Evolutionary conservation across 345 rosid genomes (phyloP), one percentile per base, ranked within the genome.

Genomic region (Capsella bursapastoris): DNA sequence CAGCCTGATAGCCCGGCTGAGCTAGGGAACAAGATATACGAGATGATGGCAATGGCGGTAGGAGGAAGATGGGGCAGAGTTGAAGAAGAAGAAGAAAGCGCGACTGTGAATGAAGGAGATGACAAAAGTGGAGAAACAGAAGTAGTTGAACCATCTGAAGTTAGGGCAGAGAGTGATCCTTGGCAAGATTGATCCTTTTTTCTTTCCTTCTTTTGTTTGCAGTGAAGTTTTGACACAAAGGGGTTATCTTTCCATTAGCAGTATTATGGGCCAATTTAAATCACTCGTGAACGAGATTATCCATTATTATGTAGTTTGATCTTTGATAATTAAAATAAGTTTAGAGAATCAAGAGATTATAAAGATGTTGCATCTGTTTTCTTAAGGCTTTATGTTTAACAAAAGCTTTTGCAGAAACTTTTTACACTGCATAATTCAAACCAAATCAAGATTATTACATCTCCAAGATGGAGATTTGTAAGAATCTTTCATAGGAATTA

Each of bases 1-100:
- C 88, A 95, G 99, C 99, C 99, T 15, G 99, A 92, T 66, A 96
- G 91, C 78, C 99, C 98, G 10, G 92, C 97, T 0, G 96, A 92
- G 74, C 69, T 96, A 62, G 99, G 99, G 45, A 89, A 83, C 86
- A 96, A 92, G 85, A 92, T 96, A 61, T 92, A 96, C 10, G 97
- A 96, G 82, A 92, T 96, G 95, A 96, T 96, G 96, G 91, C 94
- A 1, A 85, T 96, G 90, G 99, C 99, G 14, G 88, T 96, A 11
- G 98, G 98, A 44, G 98, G 98, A 56, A 88, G 97, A 87, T 96
- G 99, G 99, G 99, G 97, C 22, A 83, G 96, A 76, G 81, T 81
- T 8, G 96, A 90, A 48, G 87, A 77, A 5, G 82, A 71, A 4
- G 83, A 76, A 50, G 84, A 64, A 35, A 52, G 68, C 75, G 59